phyloP scores from a whole-genome alignment of 2,329 filamentous ascomycete genomes.

The Fusarium bactridioides region DNA sequence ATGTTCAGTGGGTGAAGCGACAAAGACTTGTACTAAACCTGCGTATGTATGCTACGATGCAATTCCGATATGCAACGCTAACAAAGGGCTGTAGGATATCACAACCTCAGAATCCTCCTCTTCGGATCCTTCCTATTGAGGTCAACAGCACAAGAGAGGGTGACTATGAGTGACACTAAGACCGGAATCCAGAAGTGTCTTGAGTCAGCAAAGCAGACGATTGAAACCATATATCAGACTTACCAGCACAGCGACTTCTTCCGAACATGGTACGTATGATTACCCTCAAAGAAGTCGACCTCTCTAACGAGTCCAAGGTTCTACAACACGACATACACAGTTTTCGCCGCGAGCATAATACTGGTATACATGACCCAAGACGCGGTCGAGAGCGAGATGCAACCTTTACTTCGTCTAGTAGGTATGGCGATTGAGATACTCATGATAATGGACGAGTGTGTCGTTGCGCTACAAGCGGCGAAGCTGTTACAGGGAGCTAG shows the following conservation, averaged over 20 bases:
- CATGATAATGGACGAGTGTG: neutral
- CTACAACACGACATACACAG: neutral
- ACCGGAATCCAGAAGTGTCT: neutral
- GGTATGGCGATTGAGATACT: neutral
- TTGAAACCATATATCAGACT: neutral
- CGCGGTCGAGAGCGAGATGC: neutral
- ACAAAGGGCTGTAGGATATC: neutral
- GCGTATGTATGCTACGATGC: neutral
- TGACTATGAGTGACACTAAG: neutral
- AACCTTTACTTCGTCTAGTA: neutral
- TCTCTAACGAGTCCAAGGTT: neutral
- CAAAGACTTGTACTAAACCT: neutral
- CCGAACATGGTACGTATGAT: neutral
- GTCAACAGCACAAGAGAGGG: neutral
- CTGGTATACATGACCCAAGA: neutral
- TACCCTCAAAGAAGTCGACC: rapidly evolving
- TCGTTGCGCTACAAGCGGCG: neutral
- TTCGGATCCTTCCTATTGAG: neutral
- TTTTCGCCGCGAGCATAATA: neutral
- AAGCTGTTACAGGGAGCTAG: neutral
- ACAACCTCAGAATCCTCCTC: neutral
- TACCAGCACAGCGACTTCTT: neutral
- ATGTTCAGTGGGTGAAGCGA: neutral
- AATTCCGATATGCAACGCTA: too few species aligned
- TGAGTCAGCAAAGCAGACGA: neutral